These are phyloP conservation scores for Septoria petroselini DNA, from an alignment of 2,329 filamentous ascomycete genomes.

Conservation along the genomic window DNA sequence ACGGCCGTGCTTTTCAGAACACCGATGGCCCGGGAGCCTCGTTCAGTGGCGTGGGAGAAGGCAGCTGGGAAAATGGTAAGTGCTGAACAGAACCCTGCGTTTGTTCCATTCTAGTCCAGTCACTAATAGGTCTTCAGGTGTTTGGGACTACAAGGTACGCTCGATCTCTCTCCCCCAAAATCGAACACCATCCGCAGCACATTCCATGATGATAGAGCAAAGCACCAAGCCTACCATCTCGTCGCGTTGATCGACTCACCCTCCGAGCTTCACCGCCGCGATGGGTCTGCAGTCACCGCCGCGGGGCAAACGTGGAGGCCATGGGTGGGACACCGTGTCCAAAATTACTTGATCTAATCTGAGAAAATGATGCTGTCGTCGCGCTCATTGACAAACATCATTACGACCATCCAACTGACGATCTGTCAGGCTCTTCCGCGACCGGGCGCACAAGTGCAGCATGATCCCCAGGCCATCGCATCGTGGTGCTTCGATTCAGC, in stretches of 20 bases:
- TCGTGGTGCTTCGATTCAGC: constrained; percentile 72
- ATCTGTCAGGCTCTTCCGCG: constrained; percentile 60
- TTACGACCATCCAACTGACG: constrained; percentile 6
- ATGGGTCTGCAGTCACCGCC: constrained; percentile 17
- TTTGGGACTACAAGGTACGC: constrained; percentile 76
- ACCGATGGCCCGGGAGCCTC: constrained; percentile 70
- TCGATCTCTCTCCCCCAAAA: not conserved
- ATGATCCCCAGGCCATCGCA: constrained; percentile 63
- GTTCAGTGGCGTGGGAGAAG: constrained; percentile 71
- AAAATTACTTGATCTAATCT: constrained; percentile 43
- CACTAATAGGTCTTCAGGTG: too few species aligned
- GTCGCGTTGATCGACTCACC: constrained; percentile 10
- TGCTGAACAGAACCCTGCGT: too few species aligned
- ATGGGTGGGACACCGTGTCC: constrained; percentile 22
- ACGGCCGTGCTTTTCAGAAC: constrained; percentile 78
- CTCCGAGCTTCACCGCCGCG: constrained; percentile 8
- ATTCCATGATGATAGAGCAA: constrained; percentile 44
- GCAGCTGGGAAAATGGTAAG: constrained; percentile 73
- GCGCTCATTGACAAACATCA: not conserved
- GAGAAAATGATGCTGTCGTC: too few species aligned
- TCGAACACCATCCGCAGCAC: not conserved
- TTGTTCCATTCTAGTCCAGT: too few species aligned
- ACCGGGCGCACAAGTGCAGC: constrained; percentile 60
- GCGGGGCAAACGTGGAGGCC: constrained; percentile 9
- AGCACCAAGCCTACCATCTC: constrained; percentile 23